Evolutionary conservation across 2,329 filamentous ascomycete species (phyloP).

Genomic region (Colletotrichum abscissum): DNA sequence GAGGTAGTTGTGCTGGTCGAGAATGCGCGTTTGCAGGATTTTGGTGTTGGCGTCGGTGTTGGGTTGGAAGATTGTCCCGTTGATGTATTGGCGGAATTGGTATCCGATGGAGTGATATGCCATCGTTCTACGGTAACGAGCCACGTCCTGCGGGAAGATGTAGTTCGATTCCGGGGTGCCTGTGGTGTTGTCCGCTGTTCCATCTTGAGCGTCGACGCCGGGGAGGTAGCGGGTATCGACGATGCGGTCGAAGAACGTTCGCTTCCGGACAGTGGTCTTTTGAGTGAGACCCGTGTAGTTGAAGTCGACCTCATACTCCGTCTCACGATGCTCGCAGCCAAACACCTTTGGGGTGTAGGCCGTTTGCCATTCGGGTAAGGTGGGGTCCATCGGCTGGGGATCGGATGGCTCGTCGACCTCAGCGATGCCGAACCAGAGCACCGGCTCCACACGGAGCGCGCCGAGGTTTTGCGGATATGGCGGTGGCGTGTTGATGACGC

Average conservation of each 20-base stretch:
- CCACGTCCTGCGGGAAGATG: slow-evolving; percentile 39
- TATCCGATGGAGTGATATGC: slow-evolving; percentile 47
- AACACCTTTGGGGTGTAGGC: slow-evolving; percentile 47
- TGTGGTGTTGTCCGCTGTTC: slow-evolving; percentile 46
- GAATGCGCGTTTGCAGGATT: slow-evolving; percentile 52
- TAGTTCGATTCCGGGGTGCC: slow-evolving; percentile 42
- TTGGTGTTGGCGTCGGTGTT: slow-evolving; percentile 43
- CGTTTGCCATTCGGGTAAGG: slow-evolving; percentile 41
- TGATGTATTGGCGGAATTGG: slow-evolving; percentile 43
- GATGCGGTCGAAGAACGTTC: slow-evolving; percentile 40
- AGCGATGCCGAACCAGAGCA: slow-evolving; percentile 50
- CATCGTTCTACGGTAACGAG: slow-evolving; percentile 43
- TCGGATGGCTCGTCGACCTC: slow-evolving; percentile 40
- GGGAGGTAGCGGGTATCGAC: slow-evolving; percentile 43
- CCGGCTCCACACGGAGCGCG: slow-evolving; percentile 47
- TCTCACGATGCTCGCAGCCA: slow-evolving; percentile 49
- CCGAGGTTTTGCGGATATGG: slow-evolving; percentile 44
- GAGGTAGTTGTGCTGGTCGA: slow-evolving; percentile 47
- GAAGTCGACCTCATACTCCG: slow-evolving; percentile 45
- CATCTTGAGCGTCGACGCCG: slow-evolving; percentile 42
- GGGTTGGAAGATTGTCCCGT: slow-evolving; percentile 44
- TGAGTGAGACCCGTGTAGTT: slow-evolving; percentile 42
- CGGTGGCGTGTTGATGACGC: slow-evolving; percentile 38
- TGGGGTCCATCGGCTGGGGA: slow-evolving; percentile 33
- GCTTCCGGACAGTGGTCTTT: slow-evolving; percentile 36